Percentiles rank a stretch among this genome's conserved stretches.
Conservation (phyloP, 2,329 filamentous ascomycete genomes). For the Colletotrichum sidae region DNA sequence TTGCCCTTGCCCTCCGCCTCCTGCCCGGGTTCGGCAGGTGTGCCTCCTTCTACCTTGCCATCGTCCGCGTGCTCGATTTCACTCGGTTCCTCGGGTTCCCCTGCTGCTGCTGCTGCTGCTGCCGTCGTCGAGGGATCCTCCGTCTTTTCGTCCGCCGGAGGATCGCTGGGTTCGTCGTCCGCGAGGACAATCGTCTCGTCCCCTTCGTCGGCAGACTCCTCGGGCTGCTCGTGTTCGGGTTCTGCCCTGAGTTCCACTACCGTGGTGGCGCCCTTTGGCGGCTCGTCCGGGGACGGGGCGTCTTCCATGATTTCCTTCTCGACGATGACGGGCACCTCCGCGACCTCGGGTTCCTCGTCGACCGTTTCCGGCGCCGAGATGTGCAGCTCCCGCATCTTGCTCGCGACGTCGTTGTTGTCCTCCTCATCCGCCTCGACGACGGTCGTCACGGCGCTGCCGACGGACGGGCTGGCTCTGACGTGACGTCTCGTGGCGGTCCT, state of each 20-base stretch:
- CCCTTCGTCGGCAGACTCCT: conserved; percentile 1
- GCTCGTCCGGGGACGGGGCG: conserved; percentile 37
- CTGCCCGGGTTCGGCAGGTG: conserved; percentile 31
- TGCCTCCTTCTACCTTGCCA: conserved; percentile 22
- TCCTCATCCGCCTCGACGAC: conserved; percentile 89
- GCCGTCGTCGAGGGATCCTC: conserved; percentile 35
- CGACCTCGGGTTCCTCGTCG: conserved; percentile 60
- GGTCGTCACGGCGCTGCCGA: conserved; percentile 81
- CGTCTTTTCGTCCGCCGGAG: conserved; percentile 6
- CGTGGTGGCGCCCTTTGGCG: conserved; percentile 41
- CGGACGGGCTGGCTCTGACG: conserved; percentile 82
- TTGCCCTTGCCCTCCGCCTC: conserved; percentile 40
- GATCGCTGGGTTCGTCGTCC: conserved; percentile 15
- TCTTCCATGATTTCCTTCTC: conserved; percentile 47
- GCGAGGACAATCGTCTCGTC: background rate
- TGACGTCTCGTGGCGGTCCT: conserved; percentile 84
- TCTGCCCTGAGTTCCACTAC: conserved; percentile 25
- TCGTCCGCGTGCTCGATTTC: background rate
- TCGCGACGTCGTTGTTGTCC: conserved; percentile 62
- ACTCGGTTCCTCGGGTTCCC: background rate
- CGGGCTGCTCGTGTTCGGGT: conserved; percentile 4
- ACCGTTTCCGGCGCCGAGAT: conserved; percentile 68
- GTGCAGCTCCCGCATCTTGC: conserved; percentile 59
- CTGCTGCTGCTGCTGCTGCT: background rate
- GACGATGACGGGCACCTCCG: conserved; percentile 56